These are phyloP conservation scores for Populus hybrid DNA, from an alignment of 441 rosid species.

Conservation along the genomic window DNA sequence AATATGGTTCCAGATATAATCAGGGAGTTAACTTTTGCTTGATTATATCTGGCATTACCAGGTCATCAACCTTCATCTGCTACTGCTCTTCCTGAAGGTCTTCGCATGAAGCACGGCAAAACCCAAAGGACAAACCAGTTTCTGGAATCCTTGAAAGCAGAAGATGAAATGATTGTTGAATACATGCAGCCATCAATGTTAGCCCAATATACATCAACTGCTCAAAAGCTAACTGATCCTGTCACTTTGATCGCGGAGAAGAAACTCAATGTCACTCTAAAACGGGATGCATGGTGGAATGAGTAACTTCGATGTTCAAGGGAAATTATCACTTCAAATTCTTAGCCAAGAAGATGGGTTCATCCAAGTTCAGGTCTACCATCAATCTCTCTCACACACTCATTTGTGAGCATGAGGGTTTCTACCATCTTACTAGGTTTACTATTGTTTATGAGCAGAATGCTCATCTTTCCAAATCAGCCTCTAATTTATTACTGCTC, in stretches of 20 bases:
- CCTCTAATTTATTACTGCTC: not conserved
- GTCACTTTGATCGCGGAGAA: conserved; percentile 88
- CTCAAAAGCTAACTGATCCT: conserved; percentile 77
- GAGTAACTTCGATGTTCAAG: conserved; percentile 93
- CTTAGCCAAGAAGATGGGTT: conserved; percentile 92
- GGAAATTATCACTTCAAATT: conserved; percentile 90
- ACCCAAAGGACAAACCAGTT: conserved; percentile 77
- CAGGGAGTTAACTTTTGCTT: not conserved
- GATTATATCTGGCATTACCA: conserved; percentile 18
- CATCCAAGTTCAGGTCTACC: conserved; percentile 89
- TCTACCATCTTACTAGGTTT: not conserved
- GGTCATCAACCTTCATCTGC: conserved; percentile 88
- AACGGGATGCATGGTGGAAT: conserved; percentile 78
- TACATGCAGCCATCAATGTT: conserved; percentile 68
- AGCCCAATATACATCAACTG: conserved; percentile 54
- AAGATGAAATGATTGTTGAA: conserved; percentile 92
- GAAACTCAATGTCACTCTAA: conserved; percentile 31
- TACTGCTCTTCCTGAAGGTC: conserved; percentile 86
- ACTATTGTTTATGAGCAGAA: not conserved
- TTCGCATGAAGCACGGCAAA: conserved; percentile 99
- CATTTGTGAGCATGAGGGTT: not conserved
- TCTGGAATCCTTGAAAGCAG: conserved; percentile 92
- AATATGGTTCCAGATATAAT: not conserved
- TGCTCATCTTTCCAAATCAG: conserved; percentile 2
- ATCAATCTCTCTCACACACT: not conserved